Percentiles rank a stretch among this genome's conserved stretches.
Conservation (phyloP, 495 filamentous ascomycete species). For the Penicillium pancosmium region DNA sequence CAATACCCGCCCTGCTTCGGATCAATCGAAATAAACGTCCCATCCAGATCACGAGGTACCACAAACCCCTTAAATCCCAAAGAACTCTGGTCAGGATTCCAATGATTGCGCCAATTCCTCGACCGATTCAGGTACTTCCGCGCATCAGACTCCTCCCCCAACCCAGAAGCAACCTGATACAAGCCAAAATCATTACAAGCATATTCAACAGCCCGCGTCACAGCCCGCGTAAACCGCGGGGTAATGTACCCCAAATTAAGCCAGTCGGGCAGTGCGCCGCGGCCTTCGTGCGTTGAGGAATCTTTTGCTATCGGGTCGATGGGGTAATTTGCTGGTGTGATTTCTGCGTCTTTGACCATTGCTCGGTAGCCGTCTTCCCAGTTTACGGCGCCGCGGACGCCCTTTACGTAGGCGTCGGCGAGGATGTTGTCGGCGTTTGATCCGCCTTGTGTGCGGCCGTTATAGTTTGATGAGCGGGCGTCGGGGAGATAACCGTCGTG, state of each 20-base stretch:
- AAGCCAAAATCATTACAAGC: constrained; percentile 69
- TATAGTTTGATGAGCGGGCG: constrained; percentile 69
- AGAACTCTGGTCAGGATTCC: constrained; percentile 59
- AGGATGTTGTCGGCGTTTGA: constrained; percentile 75
- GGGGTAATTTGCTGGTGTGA: constrained; percentile 62
- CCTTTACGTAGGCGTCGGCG: constrained; percentile 76
- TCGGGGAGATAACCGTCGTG: constrained; percentile 69
- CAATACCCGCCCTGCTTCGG: constrained; percentile 63
- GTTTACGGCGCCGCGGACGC: constrained; percentile 63
- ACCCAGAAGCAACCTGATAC: constrained; percentile 53
- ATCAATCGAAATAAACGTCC: constrained; percentile 59
- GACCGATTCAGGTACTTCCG: constrained; percentile 65
- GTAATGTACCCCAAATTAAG: constrained; percentile 64
- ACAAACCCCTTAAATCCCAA: constrained; percentile 66
- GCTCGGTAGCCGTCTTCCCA: constrained; percentile 71
- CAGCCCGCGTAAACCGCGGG: constrained; percentile 60
- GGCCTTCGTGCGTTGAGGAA: constrained; percentile 68
- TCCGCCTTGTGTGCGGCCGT: constrained; percentile 71
- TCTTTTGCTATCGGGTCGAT: constrained; percentile 61
- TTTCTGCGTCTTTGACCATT: constrained; percentile 73
- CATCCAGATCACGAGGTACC: constrained; percentile 57
- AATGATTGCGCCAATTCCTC: constrained; percentile 73
- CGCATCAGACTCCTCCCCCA: too few species aligned
- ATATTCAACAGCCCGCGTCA: constrained; percentile 70
- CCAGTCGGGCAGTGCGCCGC: constrained; percentile 74